Evolutionary conservation across 495 filamentous ascomycete species (phyloP).

Genomic region (Letharia columbiana): DNA sequence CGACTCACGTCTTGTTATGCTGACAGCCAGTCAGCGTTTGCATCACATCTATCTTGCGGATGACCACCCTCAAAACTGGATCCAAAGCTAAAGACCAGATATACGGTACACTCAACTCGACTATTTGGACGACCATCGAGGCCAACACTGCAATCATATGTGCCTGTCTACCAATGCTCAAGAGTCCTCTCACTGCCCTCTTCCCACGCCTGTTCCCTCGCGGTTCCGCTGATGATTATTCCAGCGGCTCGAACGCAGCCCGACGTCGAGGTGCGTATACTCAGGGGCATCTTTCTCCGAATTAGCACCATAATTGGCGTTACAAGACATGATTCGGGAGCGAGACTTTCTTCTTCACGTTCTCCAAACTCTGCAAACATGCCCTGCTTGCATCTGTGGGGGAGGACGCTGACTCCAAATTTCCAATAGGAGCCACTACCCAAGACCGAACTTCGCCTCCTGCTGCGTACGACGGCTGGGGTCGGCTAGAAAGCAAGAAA

Average conservation of each 20-base stretch:
- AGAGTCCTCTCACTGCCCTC: conserved; percentile 26
- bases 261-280: not conserved
- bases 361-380: not conserved
- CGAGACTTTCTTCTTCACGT: not conserved
- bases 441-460: not conserved
- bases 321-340: not conserved
- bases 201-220: conserved; percentile 26
- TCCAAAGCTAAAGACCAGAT: conserved; percentile 26
- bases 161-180: conserved; percentile 38
- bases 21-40: conserved; percentile 27
- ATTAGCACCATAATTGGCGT: not conserved
- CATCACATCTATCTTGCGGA: conserved; percentile 31
- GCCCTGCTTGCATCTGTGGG: not conserved
- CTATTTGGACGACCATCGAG: conserved; percentile 41
- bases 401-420: not conserved
- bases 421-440: not conserved
- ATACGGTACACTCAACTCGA: conserved; percentile 31
- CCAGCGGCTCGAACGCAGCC: conserved; percentile 5
- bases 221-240: not conserved
- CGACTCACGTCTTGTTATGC: not conserved
- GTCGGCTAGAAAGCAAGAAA: conserved; percentile 9
- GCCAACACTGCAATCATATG: conserved; percentile 40
- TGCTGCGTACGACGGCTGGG: conserved; percentile 12
- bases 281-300: too few species aligned
- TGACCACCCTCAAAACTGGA: conserved; percentile 28